Conservation (phyloP, 2,329 filamentous ascomycete species). For the Fusarium sp. region DNA sequence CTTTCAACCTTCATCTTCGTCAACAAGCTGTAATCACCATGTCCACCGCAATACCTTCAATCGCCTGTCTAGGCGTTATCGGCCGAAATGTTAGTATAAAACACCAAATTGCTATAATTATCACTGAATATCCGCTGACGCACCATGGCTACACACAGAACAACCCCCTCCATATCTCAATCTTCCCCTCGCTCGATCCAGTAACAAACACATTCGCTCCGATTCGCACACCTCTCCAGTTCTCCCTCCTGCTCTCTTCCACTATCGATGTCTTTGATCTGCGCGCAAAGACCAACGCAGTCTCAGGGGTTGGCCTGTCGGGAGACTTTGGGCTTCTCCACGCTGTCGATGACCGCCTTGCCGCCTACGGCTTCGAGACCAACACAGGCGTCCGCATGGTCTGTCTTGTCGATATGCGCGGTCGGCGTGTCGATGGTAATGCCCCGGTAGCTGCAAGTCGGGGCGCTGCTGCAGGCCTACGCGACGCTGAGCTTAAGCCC, state of each 20-base stretch:
- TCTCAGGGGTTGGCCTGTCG: constrained; percentile 62
- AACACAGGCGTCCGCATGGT: constrained; percentile 95
- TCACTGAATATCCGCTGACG: neutral
- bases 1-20: constrained; percentile 28
- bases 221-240: constrained; percentile 82
- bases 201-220: constrained; percentile 62
- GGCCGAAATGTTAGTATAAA: constrained; percentile 79
- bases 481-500: constrained; percentile 87
- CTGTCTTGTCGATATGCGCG: constrained; percentile 90
- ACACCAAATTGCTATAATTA: neutral
- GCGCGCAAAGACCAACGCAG: constrained; percentile 75
- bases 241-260: constrained; percentile 88
- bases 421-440: constrained; percentile 60
- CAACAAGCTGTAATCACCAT: constrained; percentile 49
- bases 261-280: constrained; percentile 95
- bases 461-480: constrained; percentile 69
- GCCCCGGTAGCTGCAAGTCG: constrained; percentile 33
- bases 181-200: constrained; percentile 80
- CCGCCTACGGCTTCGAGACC: constrained; percentile 95
- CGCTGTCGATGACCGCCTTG: constrained; percentile 90
- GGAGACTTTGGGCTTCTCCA: constrained; percentile 93
- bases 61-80: constrained; percentile 93
- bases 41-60: constrained; percentile 75
- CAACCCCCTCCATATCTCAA: constrained; percentile 91
- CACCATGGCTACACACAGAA: constrained; percentile 72